Conservation (phyloP, 2,329 filamentous ascomycete genomes). For the Colletotrichum lindemuthianum region DNA sequence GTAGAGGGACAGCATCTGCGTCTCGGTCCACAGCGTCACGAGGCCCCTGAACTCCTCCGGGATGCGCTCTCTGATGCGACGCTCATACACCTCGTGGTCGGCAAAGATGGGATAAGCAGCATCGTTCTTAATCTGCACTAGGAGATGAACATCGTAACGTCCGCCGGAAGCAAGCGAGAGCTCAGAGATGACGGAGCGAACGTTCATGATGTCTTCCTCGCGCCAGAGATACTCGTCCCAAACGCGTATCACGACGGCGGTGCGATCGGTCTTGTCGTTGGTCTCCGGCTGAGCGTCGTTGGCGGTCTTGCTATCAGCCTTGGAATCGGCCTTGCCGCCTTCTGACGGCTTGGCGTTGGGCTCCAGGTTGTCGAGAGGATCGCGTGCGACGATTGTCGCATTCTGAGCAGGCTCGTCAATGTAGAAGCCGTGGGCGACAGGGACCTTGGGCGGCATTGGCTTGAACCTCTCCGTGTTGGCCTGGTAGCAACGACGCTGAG, state of each 20-base stretch:
- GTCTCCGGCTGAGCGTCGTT: slow-evolving; percentile 38
- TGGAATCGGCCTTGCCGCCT: background rate
- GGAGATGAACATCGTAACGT: slow-evolving; percentile 86
- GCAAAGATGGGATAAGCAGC: slow-evolving; percentile 81
- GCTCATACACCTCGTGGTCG: slow-evolving; percentile 73
- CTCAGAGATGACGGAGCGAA: slow-evolving; percentile 87
- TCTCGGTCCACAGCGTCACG: slow-evolving; percentile 91
- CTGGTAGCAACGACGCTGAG: slow-evolving; percentile 77
- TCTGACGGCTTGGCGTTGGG: slow-evolving; percentile 15
- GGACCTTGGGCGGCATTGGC: slow-evolving; percentile 51
- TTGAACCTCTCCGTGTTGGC: slow-evolving; percentile 78
- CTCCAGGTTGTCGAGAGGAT: slow-evolving; percentile 29
- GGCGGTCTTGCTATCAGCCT: background rate
- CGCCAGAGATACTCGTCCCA: slow-evolving; percentile 85
- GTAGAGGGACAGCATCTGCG: slow-evolving; percentile 91
- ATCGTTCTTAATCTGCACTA: slow-evolving; percentile 86
- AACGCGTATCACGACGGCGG: slow-evolving; percentile 82
- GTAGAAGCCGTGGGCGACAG: slow-evolving; percentile 62
- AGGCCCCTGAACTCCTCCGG: slow-evolving; percentile 89
- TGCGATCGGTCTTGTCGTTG: slow-evolving; percentile 61
- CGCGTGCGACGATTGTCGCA: slow-evolving; percentile 36
- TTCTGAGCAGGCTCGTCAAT: slow-evolving; percentile 49
- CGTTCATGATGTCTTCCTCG: slow-evolving; percentile 81
- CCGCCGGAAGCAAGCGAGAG: slow-evolving; percentile 82
- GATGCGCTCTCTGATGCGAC: slow-evolving; percentile 73